These are phyloP conservation scores for Globisporangium recalcitrans DNA, from an alignment of 352 stramenopile genomes.

Conservation along the genomic window DNA sequence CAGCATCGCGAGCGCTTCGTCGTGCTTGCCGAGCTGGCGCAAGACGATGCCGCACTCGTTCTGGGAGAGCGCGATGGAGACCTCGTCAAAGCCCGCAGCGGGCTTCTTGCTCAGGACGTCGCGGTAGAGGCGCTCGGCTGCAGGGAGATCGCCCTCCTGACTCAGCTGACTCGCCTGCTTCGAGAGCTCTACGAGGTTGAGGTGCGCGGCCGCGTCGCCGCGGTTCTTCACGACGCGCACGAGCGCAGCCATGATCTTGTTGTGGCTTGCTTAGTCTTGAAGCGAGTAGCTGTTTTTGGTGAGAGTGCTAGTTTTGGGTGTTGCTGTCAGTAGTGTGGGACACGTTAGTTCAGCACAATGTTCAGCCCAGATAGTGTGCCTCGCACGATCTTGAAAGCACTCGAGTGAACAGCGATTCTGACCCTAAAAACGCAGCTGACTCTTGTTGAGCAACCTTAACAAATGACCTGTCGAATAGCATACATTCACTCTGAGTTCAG, in stretches of 20 bases:
- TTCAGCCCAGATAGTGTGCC: too few species aligned
- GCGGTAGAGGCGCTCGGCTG: constrained; percentile 43
- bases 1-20: constrained; percentile 48
- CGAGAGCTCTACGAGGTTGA: constrained; percentile 39
- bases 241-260: constrained; percentile 13
- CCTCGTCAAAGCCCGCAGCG: constrained; percentile 47
- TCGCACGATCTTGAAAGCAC: too few species aligned
- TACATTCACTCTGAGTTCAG: not conserved
- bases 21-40: constrained; percentile 36
- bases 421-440: not conserved
- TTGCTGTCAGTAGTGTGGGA: too few species aligned
- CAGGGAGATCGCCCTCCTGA: constrained; percentile 30
- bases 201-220: constrained; percentile 35
- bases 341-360: too few species aligned
- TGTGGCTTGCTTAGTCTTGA: not conserved
- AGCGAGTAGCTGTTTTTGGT: not conserved
- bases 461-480: not conserved
- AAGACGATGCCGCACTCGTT: constrained; percentile 46
- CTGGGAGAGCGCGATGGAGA: constrained; percentile 57
- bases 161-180: constrained; percentile 41
- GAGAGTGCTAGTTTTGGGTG: too few species aligned
- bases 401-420: not conserved
- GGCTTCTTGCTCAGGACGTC: constrained; percentile 38
- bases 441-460: not conserved
- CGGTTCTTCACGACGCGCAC: constrained; percentile 24